phyloP scores from a whole-genome alignment of 306 rosid species.

The Carpinus fangiana region DNA sequence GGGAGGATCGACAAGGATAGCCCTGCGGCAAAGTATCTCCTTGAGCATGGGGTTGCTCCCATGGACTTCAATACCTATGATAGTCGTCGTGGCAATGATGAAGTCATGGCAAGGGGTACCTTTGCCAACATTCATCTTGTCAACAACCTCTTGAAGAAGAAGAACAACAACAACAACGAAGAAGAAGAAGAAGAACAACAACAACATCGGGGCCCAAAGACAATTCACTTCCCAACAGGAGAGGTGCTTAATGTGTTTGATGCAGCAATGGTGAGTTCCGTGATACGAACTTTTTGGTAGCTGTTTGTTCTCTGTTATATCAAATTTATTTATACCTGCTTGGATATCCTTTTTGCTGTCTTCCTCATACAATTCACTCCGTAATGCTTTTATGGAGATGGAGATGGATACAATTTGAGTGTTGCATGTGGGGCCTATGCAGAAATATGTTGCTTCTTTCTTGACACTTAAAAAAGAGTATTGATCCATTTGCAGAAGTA shows the following conservation, averaged over 20 bases:
- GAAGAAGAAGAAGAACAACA: slow-evolving; percentile 21
- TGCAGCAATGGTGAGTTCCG: slow-evolving; percentile 42
- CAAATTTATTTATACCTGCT: too few species aligned
- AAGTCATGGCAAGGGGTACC: slow-evolving; percentile 43
- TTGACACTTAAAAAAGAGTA: not conserved
- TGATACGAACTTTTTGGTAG: too few species aligned
- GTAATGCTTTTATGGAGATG: not conserved
- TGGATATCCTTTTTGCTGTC: too few species aligned
- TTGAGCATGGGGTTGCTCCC: slow-evolving; percentile 36
- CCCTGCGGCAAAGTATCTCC: slow-evolving; percentile 40
- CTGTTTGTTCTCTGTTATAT: not conserved
- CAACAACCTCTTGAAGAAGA: slow-evolving; percentile 42
- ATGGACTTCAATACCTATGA: slow-evolving; percentile 47
- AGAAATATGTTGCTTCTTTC: too few species aligned
- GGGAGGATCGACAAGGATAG: slow-evolving; percentile 47
- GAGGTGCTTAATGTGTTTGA: slow-evolving; percentile 39
- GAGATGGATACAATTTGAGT: not conserved
- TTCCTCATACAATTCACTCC: not conserved
- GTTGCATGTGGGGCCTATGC: too few species aligned
- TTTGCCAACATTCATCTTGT: slow-evolving; percentile 14
- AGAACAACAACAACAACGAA: too few species aligned
- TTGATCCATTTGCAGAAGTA: slow-evolving; percentile 31
- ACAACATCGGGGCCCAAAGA: slow-evolving; percentile 42
- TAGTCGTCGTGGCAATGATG: slow-evolving; percentile 42
- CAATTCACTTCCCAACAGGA: slow-evolving; percentile 46